Conservation (phyloP, 805 yeast species). For the Ogataea pilisensis region DNA sequence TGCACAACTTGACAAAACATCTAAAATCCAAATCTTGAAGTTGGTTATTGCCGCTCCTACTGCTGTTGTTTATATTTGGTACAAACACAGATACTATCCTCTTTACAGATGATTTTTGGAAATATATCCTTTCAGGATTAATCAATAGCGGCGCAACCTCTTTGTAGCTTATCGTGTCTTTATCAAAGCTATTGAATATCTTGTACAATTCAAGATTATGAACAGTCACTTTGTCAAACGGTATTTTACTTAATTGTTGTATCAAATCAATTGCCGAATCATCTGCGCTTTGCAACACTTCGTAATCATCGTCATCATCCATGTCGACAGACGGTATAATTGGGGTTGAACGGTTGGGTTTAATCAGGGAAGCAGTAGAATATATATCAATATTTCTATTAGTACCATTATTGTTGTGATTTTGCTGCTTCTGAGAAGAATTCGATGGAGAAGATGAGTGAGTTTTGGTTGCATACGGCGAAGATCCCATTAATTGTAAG, state of each 20-base stretch:
- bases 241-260: constrained; percentile 7
- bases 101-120: constrained; percentile 17
- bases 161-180: constrained; percentile 12
- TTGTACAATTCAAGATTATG: constrained; percentile 18
- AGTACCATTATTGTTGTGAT: background rate
- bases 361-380: constrained; percentile 15
- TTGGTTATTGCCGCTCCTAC: background rate
- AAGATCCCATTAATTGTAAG: no score
- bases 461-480: background rate
- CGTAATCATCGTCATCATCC: constrained; percentile 7
- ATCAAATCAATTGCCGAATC: constrained; percentile 11
- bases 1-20: constrained; percentile 25
- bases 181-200: constrained; percentile 16
- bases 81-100: constrained; percentile 9
- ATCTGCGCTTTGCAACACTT: background rate
- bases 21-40: constrained; percentile 21
- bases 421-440: background rate
- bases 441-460: background rate
- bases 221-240: constrained; percentile 18
- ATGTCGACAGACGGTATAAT: constrained; percentile 17
- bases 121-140: constrained; percentile 22
- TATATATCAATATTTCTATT: constrained; percentile 13
- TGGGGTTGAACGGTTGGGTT: constrained; percentile 9
- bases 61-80: background rate
- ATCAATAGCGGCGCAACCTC: constrained; percentile 16